Base-by-base conservation (phyloP, 2,329 filamentous ascomycete genomes). In the Decorospora gaudefroyi region DNA sequence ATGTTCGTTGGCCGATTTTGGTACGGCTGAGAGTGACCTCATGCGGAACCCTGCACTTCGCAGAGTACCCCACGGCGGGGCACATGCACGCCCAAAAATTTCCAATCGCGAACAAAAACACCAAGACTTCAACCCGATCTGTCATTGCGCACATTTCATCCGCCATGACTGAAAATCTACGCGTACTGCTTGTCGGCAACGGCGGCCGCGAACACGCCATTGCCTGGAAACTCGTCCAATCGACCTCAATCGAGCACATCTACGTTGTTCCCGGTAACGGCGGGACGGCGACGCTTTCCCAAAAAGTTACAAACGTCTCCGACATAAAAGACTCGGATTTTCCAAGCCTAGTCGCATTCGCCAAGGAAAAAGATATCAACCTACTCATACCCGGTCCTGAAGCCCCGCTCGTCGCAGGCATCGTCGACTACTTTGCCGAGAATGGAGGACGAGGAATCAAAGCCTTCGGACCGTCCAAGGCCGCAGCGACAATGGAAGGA, bases 191-290 rank as follows among this genome's bases (percentile, higher is more conserved):
- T 53, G 84, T 97, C 56, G 92, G 93, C 64, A 95, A 92, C 68
- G 93, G 93, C 57, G 93, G 92, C 61, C 85, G 93, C 62, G 93
- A 99, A 75, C 90, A 97, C 73, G 89, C 91, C 32, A 81, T 96
- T 52, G 90, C 91, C 28, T 97, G 91, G 91, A 96, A 95, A 74
- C 78, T 97, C 51, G 83, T 85, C 65, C 87, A 95, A 70, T 96
- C 90, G 11, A 78, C 85, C 28, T 79, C 80, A 31, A 88, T 96
- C 49, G 83, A 89, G 62, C 80, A 84, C 59, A 92, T 97, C 67
- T 76, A 70, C 55, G 77, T 82, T 45, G 79, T 79, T 42, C 81
- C 81, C 47, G 92, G 92, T 51, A 97, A 97, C 72, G 92, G 92
- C 57, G 93, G 93, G 82, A 40, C 75, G 69, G 34, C 84, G 21